Evolutionary conservation across 805 yeast genomes (phyloP).

Genomic region (Sungouiozyma ichnusensis): DNA sequence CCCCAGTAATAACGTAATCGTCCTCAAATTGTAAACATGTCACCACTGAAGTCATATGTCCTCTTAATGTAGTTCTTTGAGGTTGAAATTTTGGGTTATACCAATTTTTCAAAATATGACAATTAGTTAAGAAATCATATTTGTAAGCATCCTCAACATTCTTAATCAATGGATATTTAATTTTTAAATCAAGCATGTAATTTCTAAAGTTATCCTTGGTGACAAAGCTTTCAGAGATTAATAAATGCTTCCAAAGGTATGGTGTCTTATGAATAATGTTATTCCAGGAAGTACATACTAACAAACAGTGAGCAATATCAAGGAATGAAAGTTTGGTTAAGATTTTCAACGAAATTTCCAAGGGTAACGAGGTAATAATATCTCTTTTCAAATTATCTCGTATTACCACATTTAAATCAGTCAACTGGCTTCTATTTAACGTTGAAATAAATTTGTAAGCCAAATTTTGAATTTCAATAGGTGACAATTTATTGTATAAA

Average conservation of each 20-base stretch:
- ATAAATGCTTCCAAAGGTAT: constrained; percentile 58
- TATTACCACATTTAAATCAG: constrained; percentile 23
- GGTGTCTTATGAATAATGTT: constrained; percentile 47
- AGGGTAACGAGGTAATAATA: constrained; percentile 57
- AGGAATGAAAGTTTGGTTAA: constrained; percentile 52
- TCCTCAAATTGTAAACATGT: constrained; percentile 92
- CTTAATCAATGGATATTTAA: constrained; percentile 21
- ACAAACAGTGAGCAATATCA: constrained; percentile 49
- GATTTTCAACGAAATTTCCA: constrained; percentile 60
- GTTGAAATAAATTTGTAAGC: constrained; percentile 20
- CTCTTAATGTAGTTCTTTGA: constrained; percentile 49
- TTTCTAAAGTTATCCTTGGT: constrained; percentile 36
- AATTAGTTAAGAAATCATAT: constrained; percentile 47
- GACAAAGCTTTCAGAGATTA: constrained; percentile 54
- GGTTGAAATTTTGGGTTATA: constrained; percentile 64
- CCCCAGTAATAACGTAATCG: constrained; percentile 83
- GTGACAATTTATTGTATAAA: constrained; percentile 1
- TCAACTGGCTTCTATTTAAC: constrained; percentile 21
- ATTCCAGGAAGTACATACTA: constrained; percentile 65
- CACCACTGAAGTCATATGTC: constrained; percentile 74
- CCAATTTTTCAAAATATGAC: constrained; percentile 80
- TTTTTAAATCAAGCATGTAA: constrained; percentile 14
- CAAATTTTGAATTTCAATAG: constrained; percentile 12
- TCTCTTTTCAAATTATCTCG: constrained; percentile 53
- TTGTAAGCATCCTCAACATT: constrained; percentile 30